Percentiles rank a stretch among this genome's conserved stretches.
These are phyloP conservation scores for Xenoacremonium recifei DNA, from an alignment of 2,329 filamentous ascomycete species.

Conservation along the genomic window DNA sequence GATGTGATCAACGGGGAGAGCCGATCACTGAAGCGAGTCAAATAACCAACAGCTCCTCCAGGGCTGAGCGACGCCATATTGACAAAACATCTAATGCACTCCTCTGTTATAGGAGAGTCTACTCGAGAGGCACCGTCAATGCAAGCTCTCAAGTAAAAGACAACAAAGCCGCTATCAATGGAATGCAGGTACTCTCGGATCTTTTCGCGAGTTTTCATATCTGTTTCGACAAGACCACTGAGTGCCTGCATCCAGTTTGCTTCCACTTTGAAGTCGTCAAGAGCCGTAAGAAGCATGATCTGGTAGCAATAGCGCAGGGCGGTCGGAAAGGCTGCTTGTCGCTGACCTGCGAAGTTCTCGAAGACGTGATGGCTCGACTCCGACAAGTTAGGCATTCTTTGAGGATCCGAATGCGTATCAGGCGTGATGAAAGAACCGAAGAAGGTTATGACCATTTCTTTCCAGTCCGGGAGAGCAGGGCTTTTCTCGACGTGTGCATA, in stretches of 20 bases:
- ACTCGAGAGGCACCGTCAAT: constrained; percentile 54
- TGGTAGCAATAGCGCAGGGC: constrained; percentile 66
- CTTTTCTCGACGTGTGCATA: constrained; percentile 43
- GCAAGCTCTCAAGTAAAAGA: constrained; percentile 51
- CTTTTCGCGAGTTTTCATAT: constrained; percentile 60
- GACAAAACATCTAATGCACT: constrained; percentile 52
- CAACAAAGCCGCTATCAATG: constrained; percentile 37
- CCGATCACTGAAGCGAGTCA: constrained; percentile 48
- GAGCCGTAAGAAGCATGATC: constrained; percentile 50
- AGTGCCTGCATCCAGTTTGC: constrained; percentile 84
- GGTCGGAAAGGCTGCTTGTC: constrained; percentile 60
- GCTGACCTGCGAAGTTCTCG: constrained; percentile 47
- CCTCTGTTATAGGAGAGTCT: constrained; percentile 40
- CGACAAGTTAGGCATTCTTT: constrained; percentile 22
- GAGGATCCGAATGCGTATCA: constrained; percentile 31
- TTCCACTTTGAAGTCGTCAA: constrained; percentile 58
- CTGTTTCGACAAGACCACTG: constrained; percentile 68
- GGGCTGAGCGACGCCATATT: constrained; percentile 52
- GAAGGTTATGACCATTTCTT: constrained; percentile 46
- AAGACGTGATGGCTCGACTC: constrained; percentile 27
- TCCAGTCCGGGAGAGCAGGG: constrained; percentile 49
- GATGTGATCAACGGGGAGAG: constrained; percentile 64
- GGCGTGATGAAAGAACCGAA: constrained; percentile 41
- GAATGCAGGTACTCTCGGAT: constrained; percentile 54
- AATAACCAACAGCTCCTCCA: constrained; percentile 46